Evolutionary conservation across 208 protist species (phyloP).

Genomic region (Crithidia brevicula): DNA sequence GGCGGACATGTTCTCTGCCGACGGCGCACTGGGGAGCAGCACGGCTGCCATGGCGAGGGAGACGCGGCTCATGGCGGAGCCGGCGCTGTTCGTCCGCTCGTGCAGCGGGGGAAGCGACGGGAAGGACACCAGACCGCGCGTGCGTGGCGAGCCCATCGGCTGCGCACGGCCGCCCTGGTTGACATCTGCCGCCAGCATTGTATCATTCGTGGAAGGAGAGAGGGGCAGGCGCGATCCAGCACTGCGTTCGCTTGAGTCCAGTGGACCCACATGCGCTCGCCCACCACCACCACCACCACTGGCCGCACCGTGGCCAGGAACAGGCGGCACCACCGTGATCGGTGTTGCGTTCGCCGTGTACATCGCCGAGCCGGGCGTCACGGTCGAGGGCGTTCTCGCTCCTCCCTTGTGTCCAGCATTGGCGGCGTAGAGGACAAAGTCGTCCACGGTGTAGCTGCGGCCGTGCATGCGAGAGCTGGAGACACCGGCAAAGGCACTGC

Average conservation of each 20-base stretch:
- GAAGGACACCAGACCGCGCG: not conserved
- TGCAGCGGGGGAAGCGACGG: conserved; percentile 3
- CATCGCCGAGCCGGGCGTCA: not conserved
- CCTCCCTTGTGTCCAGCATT: not conserved
- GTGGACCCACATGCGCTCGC: not conserved
- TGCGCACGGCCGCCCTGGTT: not conserved
- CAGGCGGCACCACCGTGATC: not conserved
- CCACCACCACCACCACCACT: not conserved
- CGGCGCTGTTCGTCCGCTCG: not conserved
- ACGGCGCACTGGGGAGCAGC: not conserved
- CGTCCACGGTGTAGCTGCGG: conserved; percentile 21
- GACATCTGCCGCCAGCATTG: not conserved
- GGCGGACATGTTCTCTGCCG: conserved; percentile 7
- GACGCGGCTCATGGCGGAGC: not conserved
- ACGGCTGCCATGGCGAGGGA: conserved; percentile 14
- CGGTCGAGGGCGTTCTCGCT: not conserved
- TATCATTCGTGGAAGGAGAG: not conserved
- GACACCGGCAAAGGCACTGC: not conserved
- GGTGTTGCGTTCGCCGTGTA: not conserved
- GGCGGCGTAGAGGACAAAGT: conserved; percentile 5
- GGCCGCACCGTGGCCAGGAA: not conserved
- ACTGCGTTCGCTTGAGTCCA: not conserved
- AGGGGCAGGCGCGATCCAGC: not conserved
- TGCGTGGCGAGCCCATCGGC: not conserved
- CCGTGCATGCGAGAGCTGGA: not conserved